A percentile compares a stretch with the other conserved stretches of the same genome.
Conservation (phyloP, 345 rosid genomes). For the Salix suchowensis region DNA sequence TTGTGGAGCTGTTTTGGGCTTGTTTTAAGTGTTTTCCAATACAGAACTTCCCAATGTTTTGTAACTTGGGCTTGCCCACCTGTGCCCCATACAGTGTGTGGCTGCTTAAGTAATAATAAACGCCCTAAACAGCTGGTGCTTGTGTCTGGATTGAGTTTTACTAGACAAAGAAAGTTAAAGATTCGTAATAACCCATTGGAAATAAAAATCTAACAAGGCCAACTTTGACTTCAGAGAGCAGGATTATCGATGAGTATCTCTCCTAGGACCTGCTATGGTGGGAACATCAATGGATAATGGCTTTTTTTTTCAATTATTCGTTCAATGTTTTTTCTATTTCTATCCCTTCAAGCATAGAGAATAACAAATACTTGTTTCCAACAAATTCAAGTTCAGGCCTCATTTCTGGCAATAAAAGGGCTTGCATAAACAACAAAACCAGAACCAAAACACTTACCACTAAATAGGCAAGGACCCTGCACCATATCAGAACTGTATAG, state of each 20-base stretch:
- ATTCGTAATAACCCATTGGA: background rate
- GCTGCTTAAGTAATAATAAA: too few species aligned
- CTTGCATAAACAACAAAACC: too few species aligned
- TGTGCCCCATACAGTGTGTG: too few species aligned
- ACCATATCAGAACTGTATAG: constrained; percentile 23
- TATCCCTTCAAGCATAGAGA: background rate
- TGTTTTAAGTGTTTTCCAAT: background rate
- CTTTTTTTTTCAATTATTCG: too few species aligned
- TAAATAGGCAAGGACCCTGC: constrained; percentile 23
- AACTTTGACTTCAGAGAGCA: too few species aligned
- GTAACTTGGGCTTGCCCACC: too few species aligned
- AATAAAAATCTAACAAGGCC: too few species aligned
- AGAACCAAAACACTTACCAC: constrained; percentile 8
- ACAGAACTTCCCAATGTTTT: background rate
- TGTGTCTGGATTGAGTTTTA: too few species aligned
- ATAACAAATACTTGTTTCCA: background rate
- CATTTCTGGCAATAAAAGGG: background rate
- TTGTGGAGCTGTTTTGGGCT: background rate
- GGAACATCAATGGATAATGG: too few species aligned
- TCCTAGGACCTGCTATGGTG: too few species aligned
- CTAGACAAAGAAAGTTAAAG: background rate
- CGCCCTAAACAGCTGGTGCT: too few species aligned
- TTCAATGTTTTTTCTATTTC: background rate
- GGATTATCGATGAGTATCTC: too few species aligned
- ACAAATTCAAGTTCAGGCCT: background rate